Conservation (phyloP, 2,329 filamentous ascomycete species). For the Xylaria sp. region DNA sequence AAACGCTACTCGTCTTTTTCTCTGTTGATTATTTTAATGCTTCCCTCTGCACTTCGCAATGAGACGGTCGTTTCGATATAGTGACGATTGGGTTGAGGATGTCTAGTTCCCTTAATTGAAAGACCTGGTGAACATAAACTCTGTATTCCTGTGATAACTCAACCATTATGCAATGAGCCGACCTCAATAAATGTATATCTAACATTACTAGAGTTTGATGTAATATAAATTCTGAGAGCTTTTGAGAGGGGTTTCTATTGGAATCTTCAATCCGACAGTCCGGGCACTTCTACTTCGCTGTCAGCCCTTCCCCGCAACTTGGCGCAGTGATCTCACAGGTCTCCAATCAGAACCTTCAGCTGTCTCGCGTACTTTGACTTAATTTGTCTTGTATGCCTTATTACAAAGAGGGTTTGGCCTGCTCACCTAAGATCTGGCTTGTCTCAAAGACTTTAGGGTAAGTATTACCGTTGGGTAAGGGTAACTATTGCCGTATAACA, state of each 20-base stretch:
- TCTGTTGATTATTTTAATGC: neutral
- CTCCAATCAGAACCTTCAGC: neutral
- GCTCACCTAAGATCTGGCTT: neutral
- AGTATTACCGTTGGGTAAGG: neutral
- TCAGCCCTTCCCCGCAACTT: neutral
- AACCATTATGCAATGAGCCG: neutral
- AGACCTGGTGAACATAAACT: neutral
- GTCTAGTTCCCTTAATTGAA: neutral
- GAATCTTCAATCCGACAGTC: neutral
- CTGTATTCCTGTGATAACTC: neutral
- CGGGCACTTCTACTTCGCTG: neutral
- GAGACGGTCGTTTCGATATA: neutral
- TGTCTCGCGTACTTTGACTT: neutral
- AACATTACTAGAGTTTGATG: neutral
- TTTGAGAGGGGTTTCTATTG: neutral
- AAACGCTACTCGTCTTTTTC: neutral
- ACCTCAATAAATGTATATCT: neutral
- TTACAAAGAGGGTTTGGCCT: neutral
- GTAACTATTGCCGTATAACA: neutral
- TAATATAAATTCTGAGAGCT: too few relatives aligned
- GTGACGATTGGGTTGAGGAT: neutral
- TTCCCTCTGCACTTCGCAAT: neutral
- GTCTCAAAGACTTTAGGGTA: neutral
- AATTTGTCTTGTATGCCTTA: neutral
- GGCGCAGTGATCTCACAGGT: neutral